Percentiles rank a stretch among this genome's conserved stretches.
phyloP scores from a whole-genome alignment of 2,329 filamentous ascomycete species.

The Trichoderma polysporum region DNA sequence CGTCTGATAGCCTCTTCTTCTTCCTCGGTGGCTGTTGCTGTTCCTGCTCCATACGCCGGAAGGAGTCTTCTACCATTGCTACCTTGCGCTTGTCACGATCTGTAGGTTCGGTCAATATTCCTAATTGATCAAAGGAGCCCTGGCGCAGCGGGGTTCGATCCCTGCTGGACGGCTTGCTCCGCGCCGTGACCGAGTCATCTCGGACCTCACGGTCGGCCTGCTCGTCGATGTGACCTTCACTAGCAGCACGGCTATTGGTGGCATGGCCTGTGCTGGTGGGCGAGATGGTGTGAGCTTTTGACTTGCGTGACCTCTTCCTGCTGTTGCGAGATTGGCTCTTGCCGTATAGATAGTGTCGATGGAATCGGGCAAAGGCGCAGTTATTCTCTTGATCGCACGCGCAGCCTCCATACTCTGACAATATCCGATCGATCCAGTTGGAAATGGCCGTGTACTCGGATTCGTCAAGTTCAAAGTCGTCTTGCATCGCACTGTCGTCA shows the following conservation, averaged over 20 bases:
- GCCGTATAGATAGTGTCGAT: constrained; percentile 53
- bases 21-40: constrained; percentile 55
- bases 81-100: constrained; percentile 68
- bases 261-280: constrained; percentile 62
- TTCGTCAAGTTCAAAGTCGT: constrained; percentile 57
- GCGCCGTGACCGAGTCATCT: constrained; percentile 48
- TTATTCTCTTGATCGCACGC: constrained; percentile 66
- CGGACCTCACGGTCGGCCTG: constrained; percentile 52
- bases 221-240: constrained; percentile 60
- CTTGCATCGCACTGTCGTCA: constrained; percentile 50
- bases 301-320: constrained; percentile 56
- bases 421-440: constrained; percentile 65
- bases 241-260: constrained; percentile 62
- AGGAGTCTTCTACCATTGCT: constrained; percentile 63
- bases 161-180: constrained; percentile 65
- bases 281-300: constrained; percentile 56
- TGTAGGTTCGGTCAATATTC: constrained; percentile 62
- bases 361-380: constrained; percentile 64
- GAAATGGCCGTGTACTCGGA: constrained; percentile 60
- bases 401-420: constrained; percentile 78
- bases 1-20: constrained; percentile 63
- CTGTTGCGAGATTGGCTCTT: constrained; percentile 43
- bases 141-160: constrained; percentile 63
- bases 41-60: constrained; percentile 62
- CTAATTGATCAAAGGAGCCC: constrained; percentile 59